These are phyloP conservation scores for Macadamia integrifolia DNA, from an alignment of 164 flowering plant species.

Conservation along the genomic window DNA sequence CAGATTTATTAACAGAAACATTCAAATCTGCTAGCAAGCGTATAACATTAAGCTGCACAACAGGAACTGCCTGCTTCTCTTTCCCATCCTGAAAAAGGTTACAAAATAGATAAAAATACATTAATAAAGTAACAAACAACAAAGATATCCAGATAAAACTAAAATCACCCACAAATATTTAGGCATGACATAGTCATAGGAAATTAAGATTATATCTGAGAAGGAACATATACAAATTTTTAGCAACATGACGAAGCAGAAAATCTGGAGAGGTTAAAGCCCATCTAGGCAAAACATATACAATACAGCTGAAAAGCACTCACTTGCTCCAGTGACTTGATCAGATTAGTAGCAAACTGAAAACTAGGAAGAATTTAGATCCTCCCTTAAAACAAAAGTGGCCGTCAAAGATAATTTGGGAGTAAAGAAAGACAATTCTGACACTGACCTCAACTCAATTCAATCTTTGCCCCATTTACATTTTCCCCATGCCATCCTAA, in stretches of 20 bases:
- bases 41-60: conserved; percentile 75
- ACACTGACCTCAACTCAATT: no score
- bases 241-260: neutral
- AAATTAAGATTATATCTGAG: neutral
- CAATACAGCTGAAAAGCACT: neutral
- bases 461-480: no score
- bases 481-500: no score
- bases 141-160: neutral
- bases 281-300: neutral
- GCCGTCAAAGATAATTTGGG: no score
- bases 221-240: neutral
- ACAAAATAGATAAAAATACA: conserved; percentile 3
- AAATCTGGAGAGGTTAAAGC: neutral
- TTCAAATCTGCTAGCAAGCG: conserved; percentile 79
- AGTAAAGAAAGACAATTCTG: no score
- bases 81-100: conserved; percentile 60
- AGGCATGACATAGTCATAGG: neutral
- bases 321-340: no score
- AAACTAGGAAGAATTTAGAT: no score
- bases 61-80: conserved; percentile 66
- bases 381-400: no score
- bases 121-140: neutral
- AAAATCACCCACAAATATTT: neutral
- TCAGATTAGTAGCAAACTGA: no score
- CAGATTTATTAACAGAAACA: conserved; percentile 69